Evolutionary conservation across 202 grass and related monocot genomes (phyloP), one percentile per base, ranked within the genome.

Genomic region (Dendrocalamus latiflorus): DNA sequence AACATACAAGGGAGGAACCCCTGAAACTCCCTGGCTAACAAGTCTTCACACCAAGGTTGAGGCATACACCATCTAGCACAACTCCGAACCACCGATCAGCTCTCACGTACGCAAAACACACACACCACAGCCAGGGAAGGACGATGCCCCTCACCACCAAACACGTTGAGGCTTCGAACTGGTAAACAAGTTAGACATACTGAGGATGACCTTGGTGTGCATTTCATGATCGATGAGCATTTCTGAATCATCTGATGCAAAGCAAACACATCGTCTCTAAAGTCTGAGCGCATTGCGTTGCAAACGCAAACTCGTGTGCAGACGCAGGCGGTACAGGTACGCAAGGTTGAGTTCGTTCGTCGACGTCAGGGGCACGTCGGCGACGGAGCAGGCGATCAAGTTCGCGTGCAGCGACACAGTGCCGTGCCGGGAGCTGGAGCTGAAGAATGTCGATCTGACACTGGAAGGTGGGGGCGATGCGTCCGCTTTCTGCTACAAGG

Each of bases 291-390:
- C 20, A 16, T 9, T 4, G 34, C 72, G 1, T 24, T 10, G 18
- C 51, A 0, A 43, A 41, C 55, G 18, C 51, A 0, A 30, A 30
- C 28, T 30, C 42, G 34, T 14, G 8, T 82, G 81, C 68, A 93
- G 90, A 88, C 85, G 14, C 42, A 66, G 77, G 93, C 93, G 9
- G 90, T 95, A 77, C 74, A 66, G 68, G 82, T 90, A 70, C 75
- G 77, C 30, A 69, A 83, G 62, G 82, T 95, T 16, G 64, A 70
- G 43, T 95, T 92, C n/a, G n/a, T n/a, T n/a, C 75, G 74, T 70
- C 1, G 72, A 80, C 59, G 84, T 94, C 28, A 68, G 81, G 37
- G 94, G 94, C 77, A 94, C 87, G n/a, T 91, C 91, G 53, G 79
- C 79, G 25, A 86, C 85, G 61, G 7, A 62, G n/a, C 69, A 76